Percentiles rank a stretch among this genome's conserved stretches.
phyloP scores from a whole-genome alignment of 495 filamentous ascomycete genomes.

The Penicillium chermesinum region DNA sequence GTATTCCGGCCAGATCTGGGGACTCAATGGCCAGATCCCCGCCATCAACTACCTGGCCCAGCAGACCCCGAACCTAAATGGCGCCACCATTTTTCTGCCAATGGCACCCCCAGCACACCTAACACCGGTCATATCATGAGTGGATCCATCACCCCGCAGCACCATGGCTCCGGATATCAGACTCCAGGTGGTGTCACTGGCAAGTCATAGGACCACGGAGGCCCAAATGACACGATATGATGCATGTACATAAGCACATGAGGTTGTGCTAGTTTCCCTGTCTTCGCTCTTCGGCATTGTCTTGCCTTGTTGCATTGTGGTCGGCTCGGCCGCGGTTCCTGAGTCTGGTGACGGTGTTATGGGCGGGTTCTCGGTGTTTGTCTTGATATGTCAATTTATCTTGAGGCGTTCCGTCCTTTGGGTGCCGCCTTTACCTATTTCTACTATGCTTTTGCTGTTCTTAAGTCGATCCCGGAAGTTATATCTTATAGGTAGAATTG shows the following conservation, averaged over 20 bases:
- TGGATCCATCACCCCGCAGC: slow-evolving; percentile 54
- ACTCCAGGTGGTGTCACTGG: slow-evolving; percentile 57
- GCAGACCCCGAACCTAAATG: slow-evolving; percentile 52
- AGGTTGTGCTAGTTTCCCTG: slow-evolving; percentile 18
- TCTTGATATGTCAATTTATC: slow-evolving; percentile 18
- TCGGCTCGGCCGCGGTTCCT: slow-evolving; percentile 8
- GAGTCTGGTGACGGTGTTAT: slow-evolving; percentile 19
- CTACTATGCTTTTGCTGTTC: slow-evolving; percentile 10
- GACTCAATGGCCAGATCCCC: slow-evolving; percentile 61
- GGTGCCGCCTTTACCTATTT: background rate
- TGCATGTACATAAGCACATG: slow-evolving; percentile 30
- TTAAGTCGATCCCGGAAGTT: slow-evolving; percentile 8
- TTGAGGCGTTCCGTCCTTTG: slow-evolving; percentile 21
- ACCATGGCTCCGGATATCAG: slow-evolving; percentile 49
- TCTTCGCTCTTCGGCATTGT: slow-evolving; percentile 26
- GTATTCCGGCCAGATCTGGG: slow-evolving; percentile 83
- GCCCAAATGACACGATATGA: slow-evolving; percentile 24
- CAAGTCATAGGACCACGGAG: slow-evolving; percentile 29
- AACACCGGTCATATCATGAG: slow-evolving; percentile 49
- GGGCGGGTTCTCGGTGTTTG: slow-evolving; percentile 22
- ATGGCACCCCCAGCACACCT: slow-evolving; percentile 68
- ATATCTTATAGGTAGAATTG: slow-evolving; percentile 11
- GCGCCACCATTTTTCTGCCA: slow-evolving; percentile 51
- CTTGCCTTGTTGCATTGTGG: slow-evolving; percentile 21
- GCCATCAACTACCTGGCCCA: slow-evolving; percentile 42